Percentiles rank a stretch among this genome's conserved stretches.
Conservation (phyloP, 768 basidiomycete genomes). For the Tricholoma bakamatsutake region DNA sequence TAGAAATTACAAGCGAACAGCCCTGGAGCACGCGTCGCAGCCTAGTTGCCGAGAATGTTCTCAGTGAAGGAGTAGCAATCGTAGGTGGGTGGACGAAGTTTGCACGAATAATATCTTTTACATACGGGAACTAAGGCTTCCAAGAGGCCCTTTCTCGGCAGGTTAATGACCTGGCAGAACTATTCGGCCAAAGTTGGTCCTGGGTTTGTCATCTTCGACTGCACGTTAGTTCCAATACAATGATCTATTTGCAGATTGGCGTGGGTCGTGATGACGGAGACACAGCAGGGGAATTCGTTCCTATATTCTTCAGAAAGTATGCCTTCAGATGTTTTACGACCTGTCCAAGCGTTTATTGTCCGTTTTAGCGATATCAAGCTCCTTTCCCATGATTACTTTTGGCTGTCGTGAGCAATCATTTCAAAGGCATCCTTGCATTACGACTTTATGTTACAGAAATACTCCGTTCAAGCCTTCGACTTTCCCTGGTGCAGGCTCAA, state of each 20-base stretch:
- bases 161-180: slow-evolving; percentile 45
- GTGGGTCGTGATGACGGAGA: slow-evolving; percentile 59
- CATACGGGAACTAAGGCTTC: slow-evolving; percentile 28
- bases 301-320: slow-evolving; percentile 54
- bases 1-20: slow-evolving; percentile 32
- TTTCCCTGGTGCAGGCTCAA: slow-evolving; percentile 45
- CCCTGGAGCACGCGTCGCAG: slow-evolving; percentile 51
- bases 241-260: slow-evolving; percentile 34
- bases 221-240: neutral
- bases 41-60: slow-evolving; percentile 40
- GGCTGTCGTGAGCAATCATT: slow-evolving; percentile 41
- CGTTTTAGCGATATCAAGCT: slow-evolving; percentile 24
- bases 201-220: slow-evolving; percentile 32
- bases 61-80: slow-evolving; percentile 33
- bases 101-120: neutral
- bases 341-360: neutral
- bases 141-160: slow-evolving; percentile 53
- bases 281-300: slow-evolving; percentile 51
- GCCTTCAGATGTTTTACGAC: slow-evolving; percentile 14
- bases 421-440: neutral
- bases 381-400: slow-evolving; percentile 42
- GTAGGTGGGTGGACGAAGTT: slow-evolving; percentile 33
- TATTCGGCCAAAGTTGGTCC: slow-evolving; percentile 49
- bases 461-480: slow-evolving; percentile 43
- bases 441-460: slow-evolving; percentile 21